Evolutionary conservation across 2,329 filamentous ascomycete species (phyloP).

Genomic region (Cadophora malorum): DNA sequence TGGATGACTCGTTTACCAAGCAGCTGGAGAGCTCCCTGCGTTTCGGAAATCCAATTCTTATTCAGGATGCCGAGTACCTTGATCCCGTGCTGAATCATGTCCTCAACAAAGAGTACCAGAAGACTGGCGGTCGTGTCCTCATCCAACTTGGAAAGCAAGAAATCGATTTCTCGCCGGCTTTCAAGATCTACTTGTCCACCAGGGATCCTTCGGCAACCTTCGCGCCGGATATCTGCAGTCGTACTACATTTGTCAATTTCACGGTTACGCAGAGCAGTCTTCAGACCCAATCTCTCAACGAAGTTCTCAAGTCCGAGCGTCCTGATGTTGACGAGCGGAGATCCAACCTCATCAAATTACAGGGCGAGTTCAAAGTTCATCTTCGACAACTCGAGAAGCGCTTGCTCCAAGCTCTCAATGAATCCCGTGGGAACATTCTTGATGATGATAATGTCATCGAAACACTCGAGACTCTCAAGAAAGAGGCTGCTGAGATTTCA

Average conservation of each 20-base stretch:
- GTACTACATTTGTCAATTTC: constrained; percentile 99
- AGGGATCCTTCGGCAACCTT: constrained; percentile 96
- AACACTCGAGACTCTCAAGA: constrained; percentile 96
- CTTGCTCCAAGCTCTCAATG: constrained; percentile 91
- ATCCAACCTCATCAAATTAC: constrained; percentile 97
- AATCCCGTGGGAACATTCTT: constrained; percentile 95
- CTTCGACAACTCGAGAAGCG: constrained; percentile 94
- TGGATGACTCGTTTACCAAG: constrained; percentile 98
- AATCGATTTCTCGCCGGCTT: constrained; percentile 97
- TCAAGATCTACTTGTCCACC: constrained; percentile 94
- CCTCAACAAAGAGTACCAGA: constrained; percentile 99
- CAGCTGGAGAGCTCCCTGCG: constrained; percentile 95
- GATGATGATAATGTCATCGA: constrained; percentile 99
- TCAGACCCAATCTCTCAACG: constrained; percentile 96
- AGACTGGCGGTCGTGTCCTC: constrained; percentile 94
- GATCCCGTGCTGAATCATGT: constrained; percentile 98
- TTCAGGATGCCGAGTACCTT: constrained; percentile 96
- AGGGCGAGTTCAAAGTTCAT: constrained; percentile 99
- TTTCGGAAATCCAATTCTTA: constrained; percentile 97
- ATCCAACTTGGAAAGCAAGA: constrained; percentile 99
- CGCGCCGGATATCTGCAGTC: constrained; percentile 94
- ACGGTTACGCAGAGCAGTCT: constrained; percentile 98
- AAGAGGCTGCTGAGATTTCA: constrained; percentile 94
- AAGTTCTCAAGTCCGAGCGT: constrained; percentile 95
- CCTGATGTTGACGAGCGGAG: constrained; percentile 96